These are phyloP conservation scores for Cryoendolithus antarcticus DNA, from an alignment of 2,329 filamentous ascomycete genomes.

Conservation along the genomic window DNA sequence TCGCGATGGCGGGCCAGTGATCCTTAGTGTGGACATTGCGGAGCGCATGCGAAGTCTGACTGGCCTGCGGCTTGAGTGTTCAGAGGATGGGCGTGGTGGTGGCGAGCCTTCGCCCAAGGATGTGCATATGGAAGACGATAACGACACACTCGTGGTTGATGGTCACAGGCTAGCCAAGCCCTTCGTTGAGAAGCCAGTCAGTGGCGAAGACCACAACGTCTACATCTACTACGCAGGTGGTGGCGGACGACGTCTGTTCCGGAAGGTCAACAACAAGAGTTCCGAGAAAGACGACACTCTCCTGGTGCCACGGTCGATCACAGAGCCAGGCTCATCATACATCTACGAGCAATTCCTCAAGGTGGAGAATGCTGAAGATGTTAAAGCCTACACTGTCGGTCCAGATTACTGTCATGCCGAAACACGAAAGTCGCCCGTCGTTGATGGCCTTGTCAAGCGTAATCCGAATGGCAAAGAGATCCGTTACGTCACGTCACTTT, in stretches of 20 bases:
- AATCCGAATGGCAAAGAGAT: slow-evolving; percentile 97
- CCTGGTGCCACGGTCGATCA: slow-evolving; percentile 64
- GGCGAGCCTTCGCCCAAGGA: slow-evolving; percentile 46
- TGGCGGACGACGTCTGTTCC: slow-evolving; percentile 81
- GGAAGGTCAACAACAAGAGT: slow-evolving; percentile 98
- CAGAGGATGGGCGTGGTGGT: slow-evolving; percentile 53
- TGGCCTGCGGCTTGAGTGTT: slow-evolving; percentile 60
- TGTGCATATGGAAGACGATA: slow-evolving; percentile 80
- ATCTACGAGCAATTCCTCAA: slow-evolving; percentile 96
- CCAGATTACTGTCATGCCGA: slow-evolving; percentile 90
- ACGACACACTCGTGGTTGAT: slow-evolving; percentile 79
- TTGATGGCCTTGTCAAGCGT: slow-evolving; percentile 86
- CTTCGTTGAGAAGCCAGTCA: slow-evolving; percentile 97
- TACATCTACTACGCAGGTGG: slow-evolving; percentile 95
- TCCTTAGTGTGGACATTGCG: slow-evolving; percentile 67
- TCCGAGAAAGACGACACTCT: slow-evolving; percentile 85
- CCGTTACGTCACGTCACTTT: slow-evolving; percentile 81
- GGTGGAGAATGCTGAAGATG: slow-evolving; percentile 93
- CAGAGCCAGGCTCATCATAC: slow-evolving; percentile 71
- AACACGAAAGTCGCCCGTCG: slow-evolving; percentile 91
- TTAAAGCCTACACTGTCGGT: slow-evolving; percentile 96
- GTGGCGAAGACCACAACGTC: slow-evolving; percentile 96
- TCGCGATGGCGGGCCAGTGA: slow-evolving; percentile 73
- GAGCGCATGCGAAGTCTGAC: slow-evolving; percentile 71
- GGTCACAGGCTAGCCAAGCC: slow-evolving; percentile 73